Conservation (phyloP, 257 asterid species). For the Thymus quinquecostatus region DNA sequence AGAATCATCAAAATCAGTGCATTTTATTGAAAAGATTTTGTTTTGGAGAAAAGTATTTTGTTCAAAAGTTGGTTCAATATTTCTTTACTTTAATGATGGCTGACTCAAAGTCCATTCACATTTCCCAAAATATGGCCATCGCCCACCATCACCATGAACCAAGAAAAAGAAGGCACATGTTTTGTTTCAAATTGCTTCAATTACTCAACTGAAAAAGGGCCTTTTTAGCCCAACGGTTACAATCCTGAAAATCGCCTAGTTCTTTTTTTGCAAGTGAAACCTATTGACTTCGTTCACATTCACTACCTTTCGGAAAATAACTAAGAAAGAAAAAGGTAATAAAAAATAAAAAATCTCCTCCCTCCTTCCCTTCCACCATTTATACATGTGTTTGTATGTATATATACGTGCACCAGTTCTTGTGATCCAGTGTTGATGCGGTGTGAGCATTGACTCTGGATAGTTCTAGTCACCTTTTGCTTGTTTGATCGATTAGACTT, state of each 20-base stretch:
- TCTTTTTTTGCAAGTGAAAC: neutral
- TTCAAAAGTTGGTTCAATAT: no score
- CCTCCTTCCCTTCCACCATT: neutral
- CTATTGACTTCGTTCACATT: neutral
- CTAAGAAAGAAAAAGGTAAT: no score
- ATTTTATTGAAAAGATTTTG: no score
- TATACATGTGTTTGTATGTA: neutral
- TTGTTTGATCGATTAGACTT: neutral
- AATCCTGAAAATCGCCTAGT: no score
- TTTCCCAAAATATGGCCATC: neutral
- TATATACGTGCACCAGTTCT: constrained; percentile 1
- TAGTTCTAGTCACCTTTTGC: neutral
- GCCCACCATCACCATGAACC: neutral
- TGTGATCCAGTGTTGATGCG: neutral
- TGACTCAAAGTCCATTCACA: constrained; percentile 16
- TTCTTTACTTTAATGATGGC: neutral
- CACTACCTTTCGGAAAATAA: no score
- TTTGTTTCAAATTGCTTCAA: neutral
- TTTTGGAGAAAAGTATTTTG: no score
- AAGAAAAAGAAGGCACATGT: neutral
- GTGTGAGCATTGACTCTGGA: neutral
- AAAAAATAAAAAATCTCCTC: neutral
- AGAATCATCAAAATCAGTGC: no score
- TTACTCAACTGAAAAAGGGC: neutral
- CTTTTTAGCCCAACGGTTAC: neutral